Conservation (phyloP, 2,329 filamentous ascomycete genomes). For the Akanthomyces uredinophilus region DNA sequence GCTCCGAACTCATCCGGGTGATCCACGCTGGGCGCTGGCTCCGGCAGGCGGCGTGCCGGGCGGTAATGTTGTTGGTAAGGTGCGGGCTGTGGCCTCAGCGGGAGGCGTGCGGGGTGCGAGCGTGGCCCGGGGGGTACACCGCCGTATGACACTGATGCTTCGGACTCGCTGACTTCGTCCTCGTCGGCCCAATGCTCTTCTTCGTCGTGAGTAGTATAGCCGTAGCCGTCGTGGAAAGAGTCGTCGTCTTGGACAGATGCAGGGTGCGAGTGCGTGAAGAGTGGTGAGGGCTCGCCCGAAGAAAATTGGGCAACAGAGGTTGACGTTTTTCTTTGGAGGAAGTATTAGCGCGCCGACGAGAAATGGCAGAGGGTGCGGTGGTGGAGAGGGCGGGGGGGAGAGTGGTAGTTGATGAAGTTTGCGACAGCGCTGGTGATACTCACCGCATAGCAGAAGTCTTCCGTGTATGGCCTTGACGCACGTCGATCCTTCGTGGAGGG, state of each 20-base stretch:
- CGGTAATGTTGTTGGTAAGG: conserved; percentile 34
- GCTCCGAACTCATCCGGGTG: conserved; percentile 56
- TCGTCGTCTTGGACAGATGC: neutral
- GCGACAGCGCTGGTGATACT: conserved; percentile 26
- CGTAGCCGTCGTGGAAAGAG: conserved; percentile 6
- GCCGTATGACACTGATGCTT: conserved; percentile 2
- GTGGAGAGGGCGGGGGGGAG: conserved; percentile 6
- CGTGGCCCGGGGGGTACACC: neutral
- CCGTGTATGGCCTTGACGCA: conserved; percentile 9
- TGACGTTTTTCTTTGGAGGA: conserved; percentile 2
- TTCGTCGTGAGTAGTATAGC: conserved; percentile 8
- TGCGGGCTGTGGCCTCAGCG: conserved; percentile 22
- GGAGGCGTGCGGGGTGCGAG: conserved; percentile 24
- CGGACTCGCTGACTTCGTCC: conserved; percentile 7
- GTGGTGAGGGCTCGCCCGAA: conserved; percentile 14
- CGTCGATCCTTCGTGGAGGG: conserved; percentile 14
- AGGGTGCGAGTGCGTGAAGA: conserved; percentile 1
- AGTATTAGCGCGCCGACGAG: conserved; percentile 11
- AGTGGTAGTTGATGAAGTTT: conserved; percentile 9
- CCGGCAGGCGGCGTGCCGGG: conserved; percentile 35
- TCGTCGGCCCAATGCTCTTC: conserved; percentile 12
- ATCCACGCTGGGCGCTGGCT: conserved; percentile 58
- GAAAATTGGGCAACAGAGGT: conserved; percentile 11
- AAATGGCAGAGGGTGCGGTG: neutral
- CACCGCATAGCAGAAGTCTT: conserved; percentile 38